phyloP scores from a whole-genome alignment of 75 land plant species.

The Larix kaempferi region DNA sequence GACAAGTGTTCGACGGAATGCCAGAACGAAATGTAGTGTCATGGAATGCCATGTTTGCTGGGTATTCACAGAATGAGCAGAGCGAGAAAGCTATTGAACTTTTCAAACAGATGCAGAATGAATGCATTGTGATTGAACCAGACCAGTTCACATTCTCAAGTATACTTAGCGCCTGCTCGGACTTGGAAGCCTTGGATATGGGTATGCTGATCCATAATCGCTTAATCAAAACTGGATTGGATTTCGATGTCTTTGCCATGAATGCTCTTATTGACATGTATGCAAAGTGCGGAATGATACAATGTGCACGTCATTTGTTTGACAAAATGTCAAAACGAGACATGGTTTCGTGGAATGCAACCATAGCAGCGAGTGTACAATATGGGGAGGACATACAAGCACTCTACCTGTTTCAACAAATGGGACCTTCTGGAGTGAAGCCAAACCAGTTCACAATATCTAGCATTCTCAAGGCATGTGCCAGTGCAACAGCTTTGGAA shows the following conservation, averaged over 20 bases:
- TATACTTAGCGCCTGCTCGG: constrained; percentile 35
- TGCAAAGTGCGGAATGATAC: constrained; percentile 31
- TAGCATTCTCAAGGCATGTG: constrained; percentile 40
- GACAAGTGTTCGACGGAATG: constrained; percentile 32
- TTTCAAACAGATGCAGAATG: constrained; percentile 20
- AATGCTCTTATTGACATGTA: constrained; percentile 59
- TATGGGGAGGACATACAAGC: constrained; percentile 35
- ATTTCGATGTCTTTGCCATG: constrained; percentile 26
- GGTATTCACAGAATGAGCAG: constrained; percentile 39
- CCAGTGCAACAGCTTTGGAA: neutral
- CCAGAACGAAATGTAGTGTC: constrained; percentile 33
- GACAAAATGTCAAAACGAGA: constrained; percentile 19
- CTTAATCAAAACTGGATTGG: constrained; percentile 29
- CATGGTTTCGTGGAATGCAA: constrained; percentile 42
- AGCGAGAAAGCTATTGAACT: constrained; percentile 14
- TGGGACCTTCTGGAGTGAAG: constrained; percentile 25
- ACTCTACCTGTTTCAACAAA: constrained; percentile 21
- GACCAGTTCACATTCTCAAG: constrained; percentile 47
- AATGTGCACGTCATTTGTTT: constrained; percentile 33
- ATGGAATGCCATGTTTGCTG: constrained; percentile 61
- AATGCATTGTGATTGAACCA: constrained; percentile 23
- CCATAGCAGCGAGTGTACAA: constrained; percentile 41
- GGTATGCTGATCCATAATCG: constrained; percentile 45
- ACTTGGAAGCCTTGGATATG: constrained; percentile 16
- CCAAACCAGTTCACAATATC: constrained; percentile 41